Evolutionary conservation across 768 basidiomycete genomes (phyloP).

Genomic region (Boletus fagicola): DNA sequence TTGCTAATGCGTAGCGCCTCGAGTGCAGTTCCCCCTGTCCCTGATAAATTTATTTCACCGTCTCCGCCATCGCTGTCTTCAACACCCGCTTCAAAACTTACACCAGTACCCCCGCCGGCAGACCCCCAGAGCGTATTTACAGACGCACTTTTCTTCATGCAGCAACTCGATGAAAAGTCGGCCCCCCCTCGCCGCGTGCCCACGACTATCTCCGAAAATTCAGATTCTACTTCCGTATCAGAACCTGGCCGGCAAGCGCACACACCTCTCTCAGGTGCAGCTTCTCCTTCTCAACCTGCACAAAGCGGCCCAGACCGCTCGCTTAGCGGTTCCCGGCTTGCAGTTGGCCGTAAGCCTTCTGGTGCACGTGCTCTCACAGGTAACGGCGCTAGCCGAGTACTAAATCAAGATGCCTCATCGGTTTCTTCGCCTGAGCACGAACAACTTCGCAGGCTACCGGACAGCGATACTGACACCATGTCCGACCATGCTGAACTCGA

Average conservation of each 20-base stretch:
- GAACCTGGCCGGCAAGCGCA: constrained; percentile 26
- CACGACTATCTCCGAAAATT: constrained; percentile 46
- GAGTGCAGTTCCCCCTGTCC: constrained; percentile 27
- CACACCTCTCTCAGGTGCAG: constrained; percentile 22
- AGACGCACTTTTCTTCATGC: constrained; percentile 71
- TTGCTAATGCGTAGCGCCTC: constrained; percentile 13
- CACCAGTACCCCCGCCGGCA: constrained; percentile 10
- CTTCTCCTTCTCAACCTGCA: constrained; percentile 21
- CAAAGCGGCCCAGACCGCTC: constrained; percentile 31
- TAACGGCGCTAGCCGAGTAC: constrained; percentile 36
- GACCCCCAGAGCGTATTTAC: constrained; percentile 42
- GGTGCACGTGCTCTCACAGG: constrained; percentile 71
- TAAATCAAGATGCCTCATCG: constrained; percentile 35
- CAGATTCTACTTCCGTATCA: constrained; percentile 33
- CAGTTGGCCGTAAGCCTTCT: constrained; percentile 67
- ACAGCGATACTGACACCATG: constrained; percentile 37
- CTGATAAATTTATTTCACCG: constrained; percentile 23
- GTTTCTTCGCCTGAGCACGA: constrained; percentile 39
- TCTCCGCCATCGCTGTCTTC: constrained; percentile 16
- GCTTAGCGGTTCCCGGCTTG: constrained; percentile 38
- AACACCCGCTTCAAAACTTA: constrained; percentile 31
- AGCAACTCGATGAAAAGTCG: constrained; percentile 45
- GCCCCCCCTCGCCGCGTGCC: constrained; percentile 39
- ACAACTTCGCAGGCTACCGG: constrained; percentile 25
- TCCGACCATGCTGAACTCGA: constrained; percentile 20